phyloP scores from a whole-genome alignment of 768 basidiomycete species.

The Phanerodontia chrysosporium region DNA sequence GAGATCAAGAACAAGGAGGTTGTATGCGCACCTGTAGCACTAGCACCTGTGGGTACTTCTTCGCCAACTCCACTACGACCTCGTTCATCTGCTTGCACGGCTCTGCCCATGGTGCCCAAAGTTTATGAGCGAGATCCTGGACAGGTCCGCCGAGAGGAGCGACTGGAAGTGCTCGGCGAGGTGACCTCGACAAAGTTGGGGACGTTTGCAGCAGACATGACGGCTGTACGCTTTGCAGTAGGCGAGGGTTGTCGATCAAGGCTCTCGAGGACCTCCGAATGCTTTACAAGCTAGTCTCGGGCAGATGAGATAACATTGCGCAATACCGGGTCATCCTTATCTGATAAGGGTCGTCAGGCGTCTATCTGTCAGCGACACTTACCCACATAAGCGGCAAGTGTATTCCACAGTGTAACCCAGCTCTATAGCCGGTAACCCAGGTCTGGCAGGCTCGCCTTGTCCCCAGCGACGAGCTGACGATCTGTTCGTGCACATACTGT shows the following conservation, averaged over 20 bases:
- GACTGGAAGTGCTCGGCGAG: slow-evolving; percentile 67
- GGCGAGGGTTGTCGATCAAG: not conserved
- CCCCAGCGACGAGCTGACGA: not conserved
- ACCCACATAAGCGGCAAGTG: not conserved
- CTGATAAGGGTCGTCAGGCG: slow-evolving; percentile 2
- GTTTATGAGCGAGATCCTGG: slow-evolving; percentile 80
- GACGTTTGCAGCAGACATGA: slow-evolving; percentile 18
- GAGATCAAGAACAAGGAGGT: not conserved
- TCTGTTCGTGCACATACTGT: not conserved
- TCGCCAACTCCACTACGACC: slow-evolving; percentile 68
- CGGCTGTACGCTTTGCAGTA: not conserved
- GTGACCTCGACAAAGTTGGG: slow-evolving; percentile 45
- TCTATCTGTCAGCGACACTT: not conserved
- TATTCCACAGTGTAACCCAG: not conserved
- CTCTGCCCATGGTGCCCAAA: slow-evolving; percentile 95
- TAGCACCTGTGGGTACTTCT: slow-evolving; percentile 62
- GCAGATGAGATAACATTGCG: slow-evolving; percentile 7
- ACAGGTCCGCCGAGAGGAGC: slow-evolving; percentile 71
- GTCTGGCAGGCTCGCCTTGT: not conserved
- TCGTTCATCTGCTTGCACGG: slow-evolving; percentile 90
- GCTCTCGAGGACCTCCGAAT: not conserved
- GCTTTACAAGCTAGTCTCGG: not conserved
- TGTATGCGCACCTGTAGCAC: slow-evolving; percentile 60
- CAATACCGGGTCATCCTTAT: slow-evolving; percentile 10
- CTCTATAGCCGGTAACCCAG: not conserved